Evolutionary conservation across 441 rosid species (phyloP), one percentile per base, ranked within the genome.

Genomic region (Jatropha podagrica): DNA sequence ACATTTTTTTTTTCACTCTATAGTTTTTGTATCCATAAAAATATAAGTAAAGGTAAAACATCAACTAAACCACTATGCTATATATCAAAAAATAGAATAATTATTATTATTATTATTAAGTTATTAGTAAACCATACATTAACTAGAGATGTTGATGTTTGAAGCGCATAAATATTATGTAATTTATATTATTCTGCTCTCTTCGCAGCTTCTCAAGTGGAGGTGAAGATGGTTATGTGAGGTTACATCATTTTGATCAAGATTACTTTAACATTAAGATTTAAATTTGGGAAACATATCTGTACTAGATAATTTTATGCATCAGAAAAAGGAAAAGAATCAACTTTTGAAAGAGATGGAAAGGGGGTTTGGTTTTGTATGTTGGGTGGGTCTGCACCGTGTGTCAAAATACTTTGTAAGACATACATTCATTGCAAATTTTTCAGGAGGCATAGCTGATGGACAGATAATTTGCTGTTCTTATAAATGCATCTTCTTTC

Each of bases 171-270:
- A n/a, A 56, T 55, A 37, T 68, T 41, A 13, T 37, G 38, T 46
- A 3, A 48, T 44, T 4, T 69, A 20, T 40, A 26, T 23, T n/a
- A 26, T n/a, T 71, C 7, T 68, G 2, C 32, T n/a, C 13, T 74
- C 5, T 71, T 51, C 80, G 37, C 73, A 94, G 98, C 80, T 95
- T 95, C 85, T 88, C 97, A 0, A 93, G 97, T 71, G 99, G 99
- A 68, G 99, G 98, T 49, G 99, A 95, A 85, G 99, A 95, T 51
- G 98, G 99, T 3, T 95, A 90, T 48, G 98, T 95, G 38, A 88
- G 99, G 76, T 80, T 95, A 74, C 99, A 95, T 86, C 99, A 95
- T 79, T 93, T 95, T 26, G 99, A 93, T 77, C 81, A 87, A 0
- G 97, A 93, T 65, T 93, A 90, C 81, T 95, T 93, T 89, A 84